These are phyloP conservation scores for Alternaria brassicae DNA, from an alignment of 2,329 filamentous ascomycete species.

Conservation along the genomic window DNA sequence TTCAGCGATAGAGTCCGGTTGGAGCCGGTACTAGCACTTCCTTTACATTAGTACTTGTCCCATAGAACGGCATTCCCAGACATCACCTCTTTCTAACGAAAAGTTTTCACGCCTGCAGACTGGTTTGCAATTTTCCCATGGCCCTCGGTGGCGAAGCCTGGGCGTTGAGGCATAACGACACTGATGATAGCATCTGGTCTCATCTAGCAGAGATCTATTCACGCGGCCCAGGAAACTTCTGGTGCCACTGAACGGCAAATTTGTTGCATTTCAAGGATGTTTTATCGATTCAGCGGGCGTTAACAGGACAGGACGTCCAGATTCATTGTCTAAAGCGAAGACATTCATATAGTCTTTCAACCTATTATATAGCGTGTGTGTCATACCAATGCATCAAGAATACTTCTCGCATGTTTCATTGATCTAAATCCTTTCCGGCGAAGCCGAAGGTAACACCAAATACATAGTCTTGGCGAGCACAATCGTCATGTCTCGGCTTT, in stretches of 20 bases:
- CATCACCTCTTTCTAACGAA: slow-evolving; percentile 13
- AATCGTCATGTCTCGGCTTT: not conserved
- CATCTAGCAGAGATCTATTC: slow-evolving; percentile 3
- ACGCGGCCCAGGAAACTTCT: slow-evolving; percentile 1
- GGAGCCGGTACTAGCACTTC: slow-evolving; percentile 7
- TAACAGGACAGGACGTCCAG: slow-evolving; percentile 11
- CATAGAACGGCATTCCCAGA: slow-evolving; percentile 5
- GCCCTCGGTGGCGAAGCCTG: slow-evolving; percentile 7
- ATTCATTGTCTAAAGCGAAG: slow-evolving; percentile 10
- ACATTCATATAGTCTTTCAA: slow-evolving; percentile 5
- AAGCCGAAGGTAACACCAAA: not conserved
- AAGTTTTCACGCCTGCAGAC: slow-evolving; percentile 18
- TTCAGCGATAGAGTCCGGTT: not conserved
- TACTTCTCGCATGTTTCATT: not conserved
- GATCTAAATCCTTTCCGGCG: not conserved
- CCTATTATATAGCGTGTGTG: slow-evolving; percentile 13
- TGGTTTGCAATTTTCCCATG: slow-evolving; percentile 13
- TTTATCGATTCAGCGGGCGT: slow-evolving; percentile 19
- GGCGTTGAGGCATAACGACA: slow-evolving; percentile 20
- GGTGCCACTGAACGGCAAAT: slow-evolving; percentile 8
- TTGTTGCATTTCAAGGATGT: slow-evolving; percentile 25
- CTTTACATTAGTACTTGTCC: not conserved
- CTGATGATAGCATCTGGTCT: slow-evolving; percentile 21
- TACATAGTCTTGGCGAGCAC: not conserved
- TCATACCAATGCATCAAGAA: slow-evolving; percentile 9